Conservation (phyloP, 2,329 filamentous ascomycete genomes). For the Penicillium sp. region DNA sequence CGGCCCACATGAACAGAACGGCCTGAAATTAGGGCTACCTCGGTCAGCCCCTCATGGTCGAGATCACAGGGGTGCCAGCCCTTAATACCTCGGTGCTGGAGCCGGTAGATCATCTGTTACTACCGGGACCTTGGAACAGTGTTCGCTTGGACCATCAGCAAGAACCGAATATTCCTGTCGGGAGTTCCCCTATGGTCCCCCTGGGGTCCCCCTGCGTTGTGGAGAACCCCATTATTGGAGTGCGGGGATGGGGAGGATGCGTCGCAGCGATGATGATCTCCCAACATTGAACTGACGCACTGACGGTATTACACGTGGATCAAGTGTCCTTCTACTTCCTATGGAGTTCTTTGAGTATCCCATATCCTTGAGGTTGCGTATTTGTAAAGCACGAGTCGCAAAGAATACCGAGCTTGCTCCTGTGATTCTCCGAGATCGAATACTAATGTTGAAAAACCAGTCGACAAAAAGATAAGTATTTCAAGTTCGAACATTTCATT, state of each 20-base stretch:
- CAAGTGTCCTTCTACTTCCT: neutral
- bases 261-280: neutral
- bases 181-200: neutral
- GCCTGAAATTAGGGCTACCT: constrained; percentile 7
- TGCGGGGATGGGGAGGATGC: neutral
- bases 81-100: constrained; percentile 15
- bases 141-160: neutral
- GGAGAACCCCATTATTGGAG: neutral
- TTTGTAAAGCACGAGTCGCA: neutral
- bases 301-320: neutral
- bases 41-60: constrained; percentile 10
- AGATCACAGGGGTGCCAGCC: constrained; percentile 1
- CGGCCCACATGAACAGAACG: constrained; percentile 11
- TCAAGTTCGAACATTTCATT: neutral
- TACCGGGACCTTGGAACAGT: neutral
- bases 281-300: neutral
- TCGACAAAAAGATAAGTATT: neutral
- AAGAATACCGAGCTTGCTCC: neutral
- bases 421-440: neutral
- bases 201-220: neutral
- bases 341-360: neutral
- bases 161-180: neutral
- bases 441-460: neutral
- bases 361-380: neutral
- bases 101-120: constrained; percentile 5